phyloP scores from a whole-genome alignment of 139 green algal species.

The Closterium sp. region DNA sequence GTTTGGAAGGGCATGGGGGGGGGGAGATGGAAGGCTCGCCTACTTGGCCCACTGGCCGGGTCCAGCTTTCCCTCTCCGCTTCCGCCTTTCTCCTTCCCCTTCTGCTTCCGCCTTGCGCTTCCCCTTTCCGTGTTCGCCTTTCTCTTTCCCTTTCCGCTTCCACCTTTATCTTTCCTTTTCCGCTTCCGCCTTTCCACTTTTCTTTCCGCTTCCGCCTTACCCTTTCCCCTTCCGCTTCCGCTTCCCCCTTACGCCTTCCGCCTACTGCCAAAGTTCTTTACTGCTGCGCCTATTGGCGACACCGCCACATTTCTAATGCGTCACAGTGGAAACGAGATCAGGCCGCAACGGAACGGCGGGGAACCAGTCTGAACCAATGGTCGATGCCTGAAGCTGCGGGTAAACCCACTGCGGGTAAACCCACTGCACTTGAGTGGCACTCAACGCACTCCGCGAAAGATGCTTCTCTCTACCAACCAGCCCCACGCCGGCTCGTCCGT shows the following conservation, averaged over 20 bases:
- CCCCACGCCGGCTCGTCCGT: no score
- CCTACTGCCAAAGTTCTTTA: no score
- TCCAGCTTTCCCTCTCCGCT: background rate
- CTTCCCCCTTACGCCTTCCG: background rate
- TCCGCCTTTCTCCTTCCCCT: background rate
- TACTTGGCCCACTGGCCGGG: background rate
- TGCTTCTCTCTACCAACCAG: no score
- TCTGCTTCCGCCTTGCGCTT: background rate
- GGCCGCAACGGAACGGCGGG: no score
- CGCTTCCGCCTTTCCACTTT: background rate
- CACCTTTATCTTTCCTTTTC: background rate
- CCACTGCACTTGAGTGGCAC: no score
- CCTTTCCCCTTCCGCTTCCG: background rate
- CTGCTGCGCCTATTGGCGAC: no score
- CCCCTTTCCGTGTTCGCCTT: background rate
- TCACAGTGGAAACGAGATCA: no score
- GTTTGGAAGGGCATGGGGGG: background rate
- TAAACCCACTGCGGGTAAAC: no score
- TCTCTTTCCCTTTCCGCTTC: background rate
- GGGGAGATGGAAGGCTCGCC: background rate
- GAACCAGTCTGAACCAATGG: no score
- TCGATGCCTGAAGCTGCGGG: no score
- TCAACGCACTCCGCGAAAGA: no score
- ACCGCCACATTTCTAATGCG: no score
- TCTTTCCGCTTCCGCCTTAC: background rate